Base-by-base conservation (phyloP, 2,329 filamentous ascomycete species). In the Aspergillus cejpii region DNA sequence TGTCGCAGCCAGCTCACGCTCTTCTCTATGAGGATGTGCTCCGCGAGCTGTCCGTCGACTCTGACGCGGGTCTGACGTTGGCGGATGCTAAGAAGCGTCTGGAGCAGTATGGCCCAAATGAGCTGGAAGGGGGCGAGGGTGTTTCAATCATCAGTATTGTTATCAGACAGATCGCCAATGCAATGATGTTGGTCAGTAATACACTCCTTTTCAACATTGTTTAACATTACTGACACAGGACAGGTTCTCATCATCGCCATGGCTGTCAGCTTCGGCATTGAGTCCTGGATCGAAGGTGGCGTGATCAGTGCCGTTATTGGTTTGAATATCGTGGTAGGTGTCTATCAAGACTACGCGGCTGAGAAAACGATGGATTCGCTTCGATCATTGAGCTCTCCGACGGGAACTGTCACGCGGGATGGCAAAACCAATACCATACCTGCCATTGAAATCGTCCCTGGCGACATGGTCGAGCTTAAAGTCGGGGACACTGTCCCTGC, bases 191-290 rank as follows among this genome's bases (percentile, higher is more conserved):
- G 63, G 82, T 82, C 62, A 58, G 62, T 62, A 19, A 8, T 40
- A 40, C 24, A 2, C 31, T 26, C 17, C 7, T 7, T 2, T 28
- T 1, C 21, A n/a, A 24, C 21, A 14, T 10, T n/a, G 1, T 10
- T 12, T 1, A n/a, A 29, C 3, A 14, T 17, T 27, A 11, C 43
- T 47, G 34, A 39, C 15, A 17, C 55, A 44, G 67, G 77, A 43
- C 54, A 87, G 83, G 83, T 87, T 47, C 81, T 90, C 53, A 77
- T 88, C 57, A 81, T 87, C 59, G 85, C 85, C 55, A 87, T 86
- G 80, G 81, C 80, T 45, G 73, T 78, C 40, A 75, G 74, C 58
- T 77, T 75, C 56, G 77, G 75, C 26, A 76, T 79, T 19, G 63
- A 71, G 27, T 77, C 78, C 47, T 80, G 72, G 59, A 74, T 81